These are phyloP conservation scores for Odonthalia washingtoniensis DNA, from an alignment of 31 red algal genomes.

Conservation along the genomic window DNA sequence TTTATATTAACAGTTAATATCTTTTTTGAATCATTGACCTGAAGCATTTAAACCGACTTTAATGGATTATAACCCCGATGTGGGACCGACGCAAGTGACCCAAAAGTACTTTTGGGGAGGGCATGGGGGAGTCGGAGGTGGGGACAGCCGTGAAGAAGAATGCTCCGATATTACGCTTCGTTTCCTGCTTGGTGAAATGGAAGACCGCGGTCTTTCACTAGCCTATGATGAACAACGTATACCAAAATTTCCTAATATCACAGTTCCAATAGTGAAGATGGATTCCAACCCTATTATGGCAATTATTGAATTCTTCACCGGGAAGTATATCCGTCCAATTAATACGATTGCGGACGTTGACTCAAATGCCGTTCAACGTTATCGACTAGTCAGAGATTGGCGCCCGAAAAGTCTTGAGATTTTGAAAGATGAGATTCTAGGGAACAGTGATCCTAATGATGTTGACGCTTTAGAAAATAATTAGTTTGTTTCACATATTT, in stretches of 20 bases:
- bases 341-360: neutral
- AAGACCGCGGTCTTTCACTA: conserved; percentile 7
- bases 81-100: conserved; percentile 35
- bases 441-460: too few species aligned
- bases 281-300: neutral
- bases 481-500: too few species aligned
- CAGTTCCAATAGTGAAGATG: neutral
- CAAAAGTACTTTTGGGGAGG: conserved; percentile 51
- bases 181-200: conserved; percentile 43
- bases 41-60: conserved; percentile 39
- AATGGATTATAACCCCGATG: conserved; percentile 22
- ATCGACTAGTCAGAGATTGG: neutral
- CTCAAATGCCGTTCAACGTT: conserved; percentile 16
- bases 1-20: neutral
- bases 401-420: conserved; percentile 3
- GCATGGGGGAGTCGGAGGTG: conserved; percentile 57
- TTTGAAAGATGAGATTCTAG: conserved; percentile 8
- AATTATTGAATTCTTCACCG: neutral
- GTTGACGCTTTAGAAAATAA: too few species aligned
- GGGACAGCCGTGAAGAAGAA: neutral
- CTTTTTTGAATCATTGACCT: neutral
- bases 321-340: conserved; percentile 14
- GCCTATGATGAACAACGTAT: neutral
- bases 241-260: neutral
- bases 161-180: conserved; percentile 6